Percentiles rank a stretch among this genome's conserved stretches.
These are phyloP conservation scores for Taphrina deformans DNA, from an alignment of 1,139 yeast species.

Conservation along the genomic window DNA sequence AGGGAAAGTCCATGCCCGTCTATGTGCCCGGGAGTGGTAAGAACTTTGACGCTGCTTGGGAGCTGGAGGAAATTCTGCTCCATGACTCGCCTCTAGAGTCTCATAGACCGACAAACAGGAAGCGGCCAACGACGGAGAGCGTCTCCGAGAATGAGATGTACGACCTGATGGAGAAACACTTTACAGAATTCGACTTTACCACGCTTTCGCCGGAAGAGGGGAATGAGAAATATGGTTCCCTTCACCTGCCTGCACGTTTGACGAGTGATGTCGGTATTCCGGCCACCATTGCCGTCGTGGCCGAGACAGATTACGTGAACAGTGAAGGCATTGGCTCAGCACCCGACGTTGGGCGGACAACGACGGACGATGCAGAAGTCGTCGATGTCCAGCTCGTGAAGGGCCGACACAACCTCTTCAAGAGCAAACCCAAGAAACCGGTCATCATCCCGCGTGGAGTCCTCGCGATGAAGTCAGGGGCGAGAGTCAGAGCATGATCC, in stretches of 20 bases:
- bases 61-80: conserved; percentile 39
- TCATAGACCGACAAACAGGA: neutral
- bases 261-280: conserved; percentile 2
- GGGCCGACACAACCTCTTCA: conserved; percentile 4
- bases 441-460: neutral
- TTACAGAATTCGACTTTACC: conserved; percentile 18
- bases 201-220: neutral
- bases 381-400: neutral
- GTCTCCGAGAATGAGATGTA: conserved; percentile 21
- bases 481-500: neutral
- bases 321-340: neutral
- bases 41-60: conserved; percentile 38
- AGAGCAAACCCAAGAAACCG: neutral
- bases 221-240: neutral
- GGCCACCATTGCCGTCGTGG: neutral
- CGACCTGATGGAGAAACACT: conserved; percentile 22
- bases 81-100: conserved; percentile 36
- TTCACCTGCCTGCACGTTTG: neutral
- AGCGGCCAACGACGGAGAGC: neutral
- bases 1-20: conserved; percentile 34
- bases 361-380: neutral
- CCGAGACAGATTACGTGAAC: neutral
- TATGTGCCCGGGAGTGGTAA: conserved; percentile 35
- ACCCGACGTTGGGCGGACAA: neutral
- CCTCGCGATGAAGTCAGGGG: conserved; percentile 9